Base-by-base conservation (phyloP, 2,329 filamentous ascomycete species). In the Alternaria sp. region DNA sequence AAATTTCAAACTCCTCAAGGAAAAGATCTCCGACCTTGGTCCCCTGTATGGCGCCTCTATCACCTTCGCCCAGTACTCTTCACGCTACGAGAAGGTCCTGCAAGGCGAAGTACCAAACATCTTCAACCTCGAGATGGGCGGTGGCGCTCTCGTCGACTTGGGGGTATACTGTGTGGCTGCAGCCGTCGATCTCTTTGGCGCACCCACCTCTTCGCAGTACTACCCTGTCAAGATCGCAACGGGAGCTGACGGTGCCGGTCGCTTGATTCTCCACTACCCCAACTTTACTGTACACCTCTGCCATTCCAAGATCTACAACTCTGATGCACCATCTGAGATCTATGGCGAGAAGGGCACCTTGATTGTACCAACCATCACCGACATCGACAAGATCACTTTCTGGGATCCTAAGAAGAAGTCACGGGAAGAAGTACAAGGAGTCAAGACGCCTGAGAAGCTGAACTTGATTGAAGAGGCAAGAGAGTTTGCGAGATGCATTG, bases 261-360 rank as follows among this genome's bases (percentile, higher is more conserved):
- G 78, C 7, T 71, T 83, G 6, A 67, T 81, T 11, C 70, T 84
- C 30, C 70, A 77, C 7, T 84, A 84, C 62, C 77, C 81, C 1
- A 66, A 54, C 7, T 84, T 84, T 59, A 77, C 75, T 16, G 81
- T 84, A 9, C 63, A 80, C 79, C 66, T 82, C 73, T 68, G 73
- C 76, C 62, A 71, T 43, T 75, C 73, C 60, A 84, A 84, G 63
- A 78, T 79, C 51, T 84, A 80, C 63, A 78, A 75, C 32, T 80
- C 77, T n/a, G 73, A 77, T 5, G 79, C 81, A 16, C 80, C 80
- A 7, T 75, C 53, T 32, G 82, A 84, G 66, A 70, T 84, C 2
- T 84, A 81, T 62, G 82, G 82, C 12, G 79, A 83, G 64, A 81
- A 80, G 59, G 82, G 81, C 3, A 83, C 82, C 39, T 57, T 84